Base-by-base conservation (phyloP, 257 asterid genomes). In the Fraxinus pennsylvanica region DNA sequence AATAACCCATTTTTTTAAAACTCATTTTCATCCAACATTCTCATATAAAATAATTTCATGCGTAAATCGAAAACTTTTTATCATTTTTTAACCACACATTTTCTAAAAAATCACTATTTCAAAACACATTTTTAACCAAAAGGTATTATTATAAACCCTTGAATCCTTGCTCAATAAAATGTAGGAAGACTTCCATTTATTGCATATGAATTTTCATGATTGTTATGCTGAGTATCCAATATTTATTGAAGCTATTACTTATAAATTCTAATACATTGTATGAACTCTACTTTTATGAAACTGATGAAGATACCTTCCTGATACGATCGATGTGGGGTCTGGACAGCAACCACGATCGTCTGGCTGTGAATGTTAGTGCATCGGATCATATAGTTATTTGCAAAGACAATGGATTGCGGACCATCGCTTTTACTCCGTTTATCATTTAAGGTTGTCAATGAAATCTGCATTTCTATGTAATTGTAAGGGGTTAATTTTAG, bases 311-410 rank as follows among this genome's bases (percentile, higher is more conserved):
- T 86, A 86, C 68, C 85, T 86, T 74, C 90, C 88, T 12, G 90
- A 86, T 43, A 80, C 93, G 74, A 89, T 91, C 52, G 93, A 91
- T 71, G 88, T 89, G 81, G 86, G 83, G 8, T 82, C 92, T 0
- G 91, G 89, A 74, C 91, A 84, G 84, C 93, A 86, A 74, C 90
- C 88, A 82, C 84, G 91, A 84, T 85, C 92, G 21, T 82, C 93
- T 1, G 94, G 96, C 59, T 91, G 94, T 78, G 91, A 91, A 80
- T 91, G 94, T 47, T 89, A 84, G 78, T 63, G 43, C 27, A 57
- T 19, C 8, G 4, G 12, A 57, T 57, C 15, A n/a, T 57, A n/a
- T n/a, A 57, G 59, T 57, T 57, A 57, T 29, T 57, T 57, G 66
- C 25, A n/a, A n/a, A 6, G 66, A 6, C 66, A n/a, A n/a, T 57